phyloP scores from a whole-genome alignment of 2,329 filamentous ascomycete genomes.

The Talaromyces rugulosus region DNA sequence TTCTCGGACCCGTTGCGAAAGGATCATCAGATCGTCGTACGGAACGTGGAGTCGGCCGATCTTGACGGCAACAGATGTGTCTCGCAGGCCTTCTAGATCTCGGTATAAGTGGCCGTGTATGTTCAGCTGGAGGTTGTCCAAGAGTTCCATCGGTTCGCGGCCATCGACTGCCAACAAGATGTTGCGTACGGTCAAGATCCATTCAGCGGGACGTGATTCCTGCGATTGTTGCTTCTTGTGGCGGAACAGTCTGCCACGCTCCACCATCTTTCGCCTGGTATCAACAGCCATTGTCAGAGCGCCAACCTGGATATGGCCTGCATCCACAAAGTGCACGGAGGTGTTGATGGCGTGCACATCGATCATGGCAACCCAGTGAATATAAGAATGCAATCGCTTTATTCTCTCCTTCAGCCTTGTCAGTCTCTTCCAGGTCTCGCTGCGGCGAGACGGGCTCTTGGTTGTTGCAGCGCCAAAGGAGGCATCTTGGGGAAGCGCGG shows the following conservation, averaged over 20 bases:
- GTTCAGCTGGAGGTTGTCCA: slow-evolving; percentile 85
- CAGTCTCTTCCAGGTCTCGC: slow-evolving; percentile 75
- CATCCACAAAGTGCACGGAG: slow-evolving; percentile 69
- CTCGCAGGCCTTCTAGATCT: slow-evolving; percentile 77
- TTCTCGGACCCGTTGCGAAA: slow-evolving; percentile 29
- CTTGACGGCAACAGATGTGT: slow-evolving; percentile 86
- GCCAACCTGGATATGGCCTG: slow-evolving; percentile 80
- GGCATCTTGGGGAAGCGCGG: slow-evolving; percentile 11
- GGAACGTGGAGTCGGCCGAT: slow-evolving; percentile 86
- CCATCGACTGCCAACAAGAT: slow-evolving; percentile 85
- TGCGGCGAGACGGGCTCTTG: slow-evolving; percentile 40
- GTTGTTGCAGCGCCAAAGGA: slow-evolving; percentile 4
- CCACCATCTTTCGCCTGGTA: slow-evolving; percentile 85
- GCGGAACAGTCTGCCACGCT: slow-evolving; percentile 83
- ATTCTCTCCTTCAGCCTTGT: slow-evolving; percentile 77
- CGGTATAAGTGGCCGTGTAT: slow-evolving; percentile 87
- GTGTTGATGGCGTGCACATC: slow-evolving; percentile 83
- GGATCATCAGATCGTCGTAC: slow-evolving; percentile 71
- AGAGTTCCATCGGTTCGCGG: slow-evolving; percentile 75
- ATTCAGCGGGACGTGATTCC: slow-evolving; percentile 77
- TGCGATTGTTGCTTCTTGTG: slow-evolving; percentile 64
- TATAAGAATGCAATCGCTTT: slow-evolving; percentile 78
- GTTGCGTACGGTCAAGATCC: slow-evolving; percentile 82
- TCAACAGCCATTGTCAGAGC: slow-evolving; percentile 83
- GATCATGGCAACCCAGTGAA: slow-evolving; percentile 84